Percentiles rank a stretch among this genome's conserved stretches.
These are phyloP conservation scores for Trichoderma polysporum DNA, from an alignment of 2,329 filamentous ascomycete genomes.

Conservation along the genomic window DNA sequence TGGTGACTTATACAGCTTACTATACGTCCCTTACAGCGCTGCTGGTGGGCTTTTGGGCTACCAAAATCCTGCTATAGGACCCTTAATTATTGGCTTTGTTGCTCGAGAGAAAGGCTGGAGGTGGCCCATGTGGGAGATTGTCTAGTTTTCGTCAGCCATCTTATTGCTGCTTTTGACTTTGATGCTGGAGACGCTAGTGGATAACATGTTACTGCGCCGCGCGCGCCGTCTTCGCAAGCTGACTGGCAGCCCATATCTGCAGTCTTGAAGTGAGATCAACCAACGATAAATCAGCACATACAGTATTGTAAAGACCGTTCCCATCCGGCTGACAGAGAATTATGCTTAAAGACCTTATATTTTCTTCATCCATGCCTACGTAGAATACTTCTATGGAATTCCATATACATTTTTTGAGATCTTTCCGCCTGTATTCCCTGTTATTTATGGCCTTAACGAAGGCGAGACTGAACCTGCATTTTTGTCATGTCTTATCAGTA, in stretches of 20 bases:
- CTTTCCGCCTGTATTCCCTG: constrained; percentile 55
- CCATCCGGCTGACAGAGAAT: constrained; percentile 42
- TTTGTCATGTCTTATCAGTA: constrained; percentile 55
- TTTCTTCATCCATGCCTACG: constrained; percentile 39
- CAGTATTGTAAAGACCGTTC: constrained; percentile 61
- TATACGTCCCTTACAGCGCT: constrained; percentile 57
- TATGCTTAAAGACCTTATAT: constrained; percentile 35
- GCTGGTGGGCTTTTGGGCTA: constrained; percentile 60
- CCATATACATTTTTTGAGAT: constrained; percentile 61
- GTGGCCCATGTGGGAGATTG: constrained; percentile 61
- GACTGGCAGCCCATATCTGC: constrained; percentile 73
- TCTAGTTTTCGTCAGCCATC: constrained; percentile 58
- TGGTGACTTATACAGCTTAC: constrained; percentile 53
- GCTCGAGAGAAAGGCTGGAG: constrained; percentile 58
- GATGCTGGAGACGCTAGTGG: constrained; percentile 60
- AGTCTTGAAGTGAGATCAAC: constrained; percentile 72
- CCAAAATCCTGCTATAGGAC: constrained; percentile 61
- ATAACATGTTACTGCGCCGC: constrained; percentile 52
- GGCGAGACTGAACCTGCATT: constrained; percentile 64
- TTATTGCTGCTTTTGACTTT: constrained; percentile 59
- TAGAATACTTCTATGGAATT: constrained; percentile 48
- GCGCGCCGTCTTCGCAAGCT: constrained; percentile 67
- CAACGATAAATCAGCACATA: constrained; percentile 39
- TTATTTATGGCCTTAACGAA: constrained; percentile 42
- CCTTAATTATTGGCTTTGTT: constrained; percentile 58